Conservation (phyloP, 345 rosid genomes). For the Durio zibethinus region DNA sequence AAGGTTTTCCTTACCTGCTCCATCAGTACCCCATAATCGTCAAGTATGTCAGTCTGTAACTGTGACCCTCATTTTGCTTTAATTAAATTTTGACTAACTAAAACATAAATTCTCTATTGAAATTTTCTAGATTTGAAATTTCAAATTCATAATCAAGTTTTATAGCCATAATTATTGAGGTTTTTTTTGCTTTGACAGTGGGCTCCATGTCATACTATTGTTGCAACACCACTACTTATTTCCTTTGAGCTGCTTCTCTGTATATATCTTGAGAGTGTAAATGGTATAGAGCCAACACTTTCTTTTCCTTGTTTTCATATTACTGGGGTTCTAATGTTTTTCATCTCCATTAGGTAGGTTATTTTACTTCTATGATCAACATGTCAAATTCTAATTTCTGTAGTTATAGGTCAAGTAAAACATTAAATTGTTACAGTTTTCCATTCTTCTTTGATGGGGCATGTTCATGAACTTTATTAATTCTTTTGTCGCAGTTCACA, state of each 20-base stretch:
- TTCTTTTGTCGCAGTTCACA: conserved; percentile 37
- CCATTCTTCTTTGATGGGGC: not conserved
- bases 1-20: conserved; percentile 97
- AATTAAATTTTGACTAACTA: not conserved
- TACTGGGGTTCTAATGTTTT: not conserved
- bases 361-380: not conserved
- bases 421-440: not conserved
- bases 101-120: not conserved
- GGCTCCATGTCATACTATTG: conserved; percentile 99
- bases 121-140: not conserved
- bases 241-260: conserved; percentile 96
- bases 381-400: not conserved
- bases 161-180: conserved; percentile 6
- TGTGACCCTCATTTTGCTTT: conserved; percentile 1
- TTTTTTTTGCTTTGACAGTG: conserved; percentile 60
- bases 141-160: conserved; percentile 14
- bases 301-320: not conserved
- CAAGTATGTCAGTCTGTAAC: conserved; percentile 49
- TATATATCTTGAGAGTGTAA: conserved; percentile 78
- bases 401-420: not conserved
- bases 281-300: conserved; percentile 42
- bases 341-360: not conserved
- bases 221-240: conserved; percentile 85
- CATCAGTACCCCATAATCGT: conserved; percentile 84
- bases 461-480: not conserved